These are phyloP conservation scores for Eucalyptus curtisii DNA, from an alignment of 345 rosid species.

Conservation along the genomic window DNA sequence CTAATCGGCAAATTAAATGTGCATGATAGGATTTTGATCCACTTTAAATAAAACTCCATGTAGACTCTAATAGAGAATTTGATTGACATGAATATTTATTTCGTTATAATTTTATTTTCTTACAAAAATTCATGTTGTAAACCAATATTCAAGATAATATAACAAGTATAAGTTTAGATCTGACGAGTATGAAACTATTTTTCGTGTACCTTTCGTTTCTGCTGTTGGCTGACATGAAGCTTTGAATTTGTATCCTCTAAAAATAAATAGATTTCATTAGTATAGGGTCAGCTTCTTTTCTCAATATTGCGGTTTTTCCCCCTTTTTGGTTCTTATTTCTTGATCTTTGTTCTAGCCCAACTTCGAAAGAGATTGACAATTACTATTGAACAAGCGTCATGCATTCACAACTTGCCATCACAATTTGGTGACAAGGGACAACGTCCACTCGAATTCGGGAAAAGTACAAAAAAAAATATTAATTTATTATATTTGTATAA, in stretches of 20 bases:
- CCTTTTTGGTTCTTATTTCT: not conserved
- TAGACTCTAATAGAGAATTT: not conserved
- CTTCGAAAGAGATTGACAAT: not conserved
- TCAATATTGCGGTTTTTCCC: not conserved
- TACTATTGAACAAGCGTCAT: not conserved
- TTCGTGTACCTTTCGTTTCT: not conserved
- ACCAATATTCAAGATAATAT: not conserved
- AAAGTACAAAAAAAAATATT: no score
- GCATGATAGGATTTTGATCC: not conserved
- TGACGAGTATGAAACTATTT: not conserved
- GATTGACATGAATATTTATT: not conserved
- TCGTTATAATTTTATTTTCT: not conserved
- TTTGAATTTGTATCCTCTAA: not conserved
- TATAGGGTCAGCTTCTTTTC: not conserved
- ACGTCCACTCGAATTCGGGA: accelerated
- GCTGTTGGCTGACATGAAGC: not conserved
- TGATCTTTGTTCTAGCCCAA: not conserved
- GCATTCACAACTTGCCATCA: not conserved
- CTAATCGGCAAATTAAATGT: not conserved
- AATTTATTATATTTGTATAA: accelerated
- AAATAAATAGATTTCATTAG: not conserved
- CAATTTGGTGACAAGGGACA: not conserved
- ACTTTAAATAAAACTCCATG: not conserved
- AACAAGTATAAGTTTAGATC: not conserved
- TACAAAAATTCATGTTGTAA: not conserved